A percentile compares a stretch with the other conserved stretches of the same genome.
Evolutionary conservation across 2,329 filamentous ascomycete genomes (phyloP).

Genomic region (Sclerotinia trifoliorum): DNA sequence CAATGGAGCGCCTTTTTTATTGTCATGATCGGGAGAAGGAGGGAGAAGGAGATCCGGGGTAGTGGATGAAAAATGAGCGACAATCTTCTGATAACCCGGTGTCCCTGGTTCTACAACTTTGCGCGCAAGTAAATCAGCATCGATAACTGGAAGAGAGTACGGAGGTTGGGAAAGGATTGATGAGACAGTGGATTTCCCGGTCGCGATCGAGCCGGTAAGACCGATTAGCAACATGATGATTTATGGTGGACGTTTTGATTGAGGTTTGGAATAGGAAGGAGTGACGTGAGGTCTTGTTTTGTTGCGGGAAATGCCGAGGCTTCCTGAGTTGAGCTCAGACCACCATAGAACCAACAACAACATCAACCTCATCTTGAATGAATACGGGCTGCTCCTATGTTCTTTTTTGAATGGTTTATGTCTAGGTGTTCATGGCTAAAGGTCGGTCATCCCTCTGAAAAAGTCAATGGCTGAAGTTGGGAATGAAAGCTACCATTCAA

Average conservation of each 20-base stretch:
- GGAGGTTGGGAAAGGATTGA: conserved; percentile 74
- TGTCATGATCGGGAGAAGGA: conserved; percentile 52
- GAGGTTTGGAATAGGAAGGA: conserved; percentile 12
- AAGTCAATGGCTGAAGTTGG: not conserved
- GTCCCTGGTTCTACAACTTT: conserved; percentile 94
- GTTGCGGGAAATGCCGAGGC: conserved; percentile 13
- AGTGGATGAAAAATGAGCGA: conserved; percentile 74
- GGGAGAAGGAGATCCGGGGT: conserved; percentile 83
- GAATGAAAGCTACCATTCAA: not conserved
- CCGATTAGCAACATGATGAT: conserved; percentile 83
- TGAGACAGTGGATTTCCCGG: conserved; percentile 96
- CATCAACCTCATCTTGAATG: not conserved
- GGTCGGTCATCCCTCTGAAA: not conserved
- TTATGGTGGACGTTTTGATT: not conserved
- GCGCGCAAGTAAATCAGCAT: conserved; percentile 89
- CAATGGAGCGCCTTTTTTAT: conserved; percentile 66
- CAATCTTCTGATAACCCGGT: conserved; percentile 75
- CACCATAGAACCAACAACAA: not conserved
- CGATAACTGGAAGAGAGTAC: conserved; percentile 85
- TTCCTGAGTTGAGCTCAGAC: not conserved
- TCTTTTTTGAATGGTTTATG: not conserved
- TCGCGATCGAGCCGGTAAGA: conserved; percentile 94
- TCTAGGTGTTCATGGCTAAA: not conserved
- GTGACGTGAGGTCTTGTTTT: not conserved
- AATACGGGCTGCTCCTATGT: not conserved